A percentile compares a stretch with the other conserved stretches of the same genome.
phyloP scores from a whole-genome alignment of 768 basidiomycete species.

The Tricholoma sp. region DNA sequence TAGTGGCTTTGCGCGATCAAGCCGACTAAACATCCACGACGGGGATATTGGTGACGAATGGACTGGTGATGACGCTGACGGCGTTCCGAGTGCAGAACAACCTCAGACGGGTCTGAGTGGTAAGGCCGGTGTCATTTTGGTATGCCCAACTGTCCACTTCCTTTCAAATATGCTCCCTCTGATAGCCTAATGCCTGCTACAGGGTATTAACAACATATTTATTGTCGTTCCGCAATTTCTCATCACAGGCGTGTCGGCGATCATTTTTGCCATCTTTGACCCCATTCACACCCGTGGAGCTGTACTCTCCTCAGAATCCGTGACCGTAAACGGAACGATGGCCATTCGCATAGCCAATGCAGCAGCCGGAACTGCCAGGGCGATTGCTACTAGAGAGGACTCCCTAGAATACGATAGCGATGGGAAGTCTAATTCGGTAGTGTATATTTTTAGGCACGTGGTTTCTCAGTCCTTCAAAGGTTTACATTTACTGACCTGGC shows the following conservation, averaged over 20 bases:
- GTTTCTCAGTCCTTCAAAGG: neutral
- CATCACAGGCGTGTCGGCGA: conserved; percentile 78
- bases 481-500: neutral
- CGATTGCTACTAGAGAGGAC: conserved; percentile 5
- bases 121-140: conserved; percentile 86
- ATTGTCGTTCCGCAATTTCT: conserved; percentile 93
- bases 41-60: neutral
- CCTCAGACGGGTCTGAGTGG: conserved; percentile 46
- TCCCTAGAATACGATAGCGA: conserved; percentile 18
- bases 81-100: neutral
- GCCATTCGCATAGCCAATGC: neutral
- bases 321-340: neutral
- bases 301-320: neutral
- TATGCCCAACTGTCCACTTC: conserved; percentile 25
- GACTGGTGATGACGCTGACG: conserved; percentile 12
- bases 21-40: conserved; percentile 17
- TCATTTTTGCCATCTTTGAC: conserved; percentile 85
- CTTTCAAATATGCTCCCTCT: neutral
- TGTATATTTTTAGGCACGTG: conserved; percentile 72
- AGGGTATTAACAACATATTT: conserved; percentile 96
- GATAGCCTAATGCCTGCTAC: neutral
- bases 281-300: conserved; percentile 38
- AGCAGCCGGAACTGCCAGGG: conserved; percentile 7
- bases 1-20: conserved; percentile 38
- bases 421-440: conserved; percentile 57